phyloP scores from a whole-genome alignment of 1,284 basidiomycete species.

The Xerocomus amazonicus region DNA sequence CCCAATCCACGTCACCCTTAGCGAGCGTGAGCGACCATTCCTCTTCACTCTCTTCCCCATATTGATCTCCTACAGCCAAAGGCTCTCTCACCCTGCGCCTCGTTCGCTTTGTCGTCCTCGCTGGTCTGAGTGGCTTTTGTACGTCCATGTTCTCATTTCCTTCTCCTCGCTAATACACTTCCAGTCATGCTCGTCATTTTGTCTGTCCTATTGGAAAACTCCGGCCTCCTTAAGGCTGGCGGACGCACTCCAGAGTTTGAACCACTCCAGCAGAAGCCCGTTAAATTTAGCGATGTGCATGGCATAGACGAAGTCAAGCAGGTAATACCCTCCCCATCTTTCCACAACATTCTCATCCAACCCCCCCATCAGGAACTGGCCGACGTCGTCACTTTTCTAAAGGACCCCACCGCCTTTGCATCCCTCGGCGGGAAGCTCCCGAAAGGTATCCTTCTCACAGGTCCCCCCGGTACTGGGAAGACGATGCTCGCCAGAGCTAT shows the following conservation, averaged over 20 bases:
- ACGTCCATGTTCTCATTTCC: conserved; percentile 22
- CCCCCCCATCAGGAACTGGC: conserved; percentile 67
- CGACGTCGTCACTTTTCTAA: conserved; percentile 91
- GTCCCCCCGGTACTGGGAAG: conserved; percentile 92
- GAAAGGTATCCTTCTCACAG: conserved; percentile 88
- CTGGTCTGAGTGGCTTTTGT: conserved; percentile 52
- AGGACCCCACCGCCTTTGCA: conserved; percentile 85
- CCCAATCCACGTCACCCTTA: conserved; percentile 76
- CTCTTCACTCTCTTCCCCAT: neutral
- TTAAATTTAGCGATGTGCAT: conserved; percentile 91
- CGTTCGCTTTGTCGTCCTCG: conserved; percentile 56
- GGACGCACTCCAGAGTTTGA: conserved; percentile 75
- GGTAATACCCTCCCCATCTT: conserved; percentile 35
- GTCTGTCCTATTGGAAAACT: conserved; percentile 87
- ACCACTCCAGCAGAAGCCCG: conserved; percentile 70
- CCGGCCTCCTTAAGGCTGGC: conserved; percentile 86
- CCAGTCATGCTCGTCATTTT: conserved; percentile 78
- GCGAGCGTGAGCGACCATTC: conserved; percentile 58
- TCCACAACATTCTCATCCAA: neutral
- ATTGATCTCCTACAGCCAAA: conserved; percentile 45
- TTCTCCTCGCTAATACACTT: conserved; percentile 4
- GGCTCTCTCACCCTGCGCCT: conserved; percentile 62
- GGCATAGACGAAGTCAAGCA: conserved; percentile 93
- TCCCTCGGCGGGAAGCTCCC: conserved; percentile 88
- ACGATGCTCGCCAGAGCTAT: conserved; percentile 95